Conservation (phyloP, 2,329 filamentous ascomycete genomes). For the Fusarium palustre region DNA sequence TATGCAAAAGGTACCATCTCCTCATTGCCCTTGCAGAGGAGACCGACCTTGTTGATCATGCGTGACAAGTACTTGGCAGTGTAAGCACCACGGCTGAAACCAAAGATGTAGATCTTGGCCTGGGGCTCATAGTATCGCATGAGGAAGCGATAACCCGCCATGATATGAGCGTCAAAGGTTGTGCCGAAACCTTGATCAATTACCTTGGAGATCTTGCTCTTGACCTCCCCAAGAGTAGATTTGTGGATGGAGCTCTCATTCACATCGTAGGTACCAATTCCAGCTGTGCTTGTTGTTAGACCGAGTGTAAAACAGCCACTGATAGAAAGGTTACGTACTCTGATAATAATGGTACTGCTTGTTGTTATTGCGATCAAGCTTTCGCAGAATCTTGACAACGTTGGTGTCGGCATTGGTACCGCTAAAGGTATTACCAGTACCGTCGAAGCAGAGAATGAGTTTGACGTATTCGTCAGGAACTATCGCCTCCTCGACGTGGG, state of each 20-base stretch:
- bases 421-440: conserved; percentile 60
- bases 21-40: conserved; percentile 64
- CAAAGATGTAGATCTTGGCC: conserved; percentile 66
- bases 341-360: conserved; percentile 63
- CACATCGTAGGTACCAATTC: conserved; percentile 62
- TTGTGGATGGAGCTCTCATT: conserved; percentile 56
- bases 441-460: conserved; percentile 62
- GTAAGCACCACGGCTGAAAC: conserved; percentile 65
- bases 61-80: conserved; percentile 63
- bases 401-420: conserved; percentile 63
- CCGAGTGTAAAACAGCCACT: neutral
- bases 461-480: conserved; percentile 38
- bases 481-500: neutral
- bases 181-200: conserved; percentile 59
- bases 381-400: conserved; percentile 62
- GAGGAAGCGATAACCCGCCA: conserved; percentile 64
- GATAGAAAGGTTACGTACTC: conserved; percentile 46
- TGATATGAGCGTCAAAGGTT: conserved; percentile 63
- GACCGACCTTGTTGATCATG: conserved; percentile 62
- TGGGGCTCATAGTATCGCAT: conserved; percentile 62
- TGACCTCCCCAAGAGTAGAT: conserved; percentile 48
- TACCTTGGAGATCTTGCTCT: conserved; percentile 52
- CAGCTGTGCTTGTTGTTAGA: conserved; percentile 40
- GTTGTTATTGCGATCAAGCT: conserved; percentile 58
- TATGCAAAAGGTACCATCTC: conserved; percentile 65